A percentile compares a stretch with the other conserved stretches of the same genome.
These are phyloP conservation scores for Chaetomiaceae sp. DNA, from an alignment of 2,329 filamentous ascomycete genomes.

Conservation along the genomic window DNA sequence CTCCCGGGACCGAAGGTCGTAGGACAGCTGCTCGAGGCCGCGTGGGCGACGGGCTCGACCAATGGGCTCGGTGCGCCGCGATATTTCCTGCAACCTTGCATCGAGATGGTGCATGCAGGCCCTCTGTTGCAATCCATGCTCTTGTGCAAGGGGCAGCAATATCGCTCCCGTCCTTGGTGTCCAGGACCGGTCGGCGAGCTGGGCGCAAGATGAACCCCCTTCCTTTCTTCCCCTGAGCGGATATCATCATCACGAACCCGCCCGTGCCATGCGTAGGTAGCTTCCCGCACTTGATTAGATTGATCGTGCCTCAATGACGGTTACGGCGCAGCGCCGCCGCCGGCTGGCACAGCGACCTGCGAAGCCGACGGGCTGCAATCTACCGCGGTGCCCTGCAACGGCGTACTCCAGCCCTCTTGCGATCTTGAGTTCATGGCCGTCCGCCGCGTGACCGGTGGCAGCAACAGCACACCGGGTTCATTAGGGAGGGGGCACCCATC, in stretches of 20 bases:
- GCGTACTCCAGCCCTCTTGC: no score
- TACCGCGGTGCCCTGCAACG: no score
- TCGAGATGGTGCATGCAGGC: slow-evolving; percentile 18
- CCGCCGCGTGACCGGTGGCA: no score
- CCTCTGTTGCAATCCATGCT: slow-evolving; percentile 3
- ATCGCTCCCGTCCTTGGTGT: slow-evolving; percentile 10
- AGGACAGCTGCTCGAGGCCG: slow-evolving; percentile 7
- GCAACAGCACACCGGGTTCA: not conserved
- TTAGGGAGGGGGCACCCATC: not conserved
- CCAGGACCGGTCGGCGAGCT: no score
- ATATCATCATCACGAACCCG: no score
- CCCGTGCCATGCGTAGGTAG: not conserved
- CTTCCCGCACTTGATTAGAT: not conserved
- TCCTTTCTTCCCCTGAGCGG: no score
- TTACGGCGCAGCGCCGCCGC: slow-evolving; percentile 4
- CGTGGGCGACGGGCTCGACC: slow-evolving; percentile 12
- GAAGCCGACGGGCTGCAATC: slow-evolving; percentile 5
- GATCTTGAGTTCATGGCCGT: no score
- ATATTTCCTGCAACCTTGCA: slow-evolving; percentile 16
- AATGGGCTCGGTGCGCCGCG: slow-evolving; percentile 17
- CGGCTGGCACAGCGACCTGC: not conserved
- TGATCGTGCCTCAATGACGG: slow-evolving; percentile 9
- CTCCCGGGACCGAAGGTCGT: not conserved
- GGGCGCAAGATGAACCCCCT: no score
- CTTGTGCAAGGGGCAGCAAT: slow-evolving; percentile 3